Evolutionary conservation across 768 basidiomycete species (phyloP).

Genomic region (Hemileccinum impolitum): DNA sequence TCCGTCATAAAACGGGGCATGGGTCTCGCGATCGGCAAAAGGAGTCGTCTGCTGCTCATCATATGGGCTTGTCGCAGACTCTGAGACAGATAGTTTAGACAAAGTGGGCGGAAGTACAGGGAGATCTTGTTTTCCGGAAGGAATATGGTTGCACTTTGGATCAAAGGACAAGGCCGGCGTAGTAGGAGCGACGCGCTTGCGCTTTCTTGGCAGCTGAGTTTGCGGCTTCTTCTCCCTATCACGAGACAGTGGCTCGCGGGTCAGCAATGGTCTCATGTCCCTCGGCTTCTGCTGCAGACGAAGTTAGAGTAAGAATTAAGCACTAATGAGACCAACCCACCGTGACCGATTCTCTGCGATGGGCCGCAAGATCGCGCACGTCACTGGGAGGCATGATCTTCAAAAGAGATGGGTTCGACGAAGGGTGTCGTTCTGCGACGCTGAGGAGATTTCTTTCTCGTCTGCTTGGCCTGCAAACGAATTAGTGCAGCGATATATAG

Average conservation of each 20-base stretch:
- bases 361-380: constrained; percentile 11
- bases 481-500: constrained; percentile 26
- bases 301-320: constrained; percentile 12
- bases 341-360: constrained; percentile 18
- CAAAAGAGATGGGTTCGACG: constrained; percentile 2
- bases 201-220: constrained; percentile 16
- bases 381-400: constrained; percentile 10
- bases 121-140: constrained; percentile 22
- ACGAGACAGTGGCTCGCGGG: constrained; percentile 21
- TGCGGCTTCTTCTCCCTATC: constrained; percentile 24
- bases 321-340: constrained; percentile 19
- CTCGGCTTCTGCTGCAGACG: constrained; percentile 19
- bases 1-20: constrained; percentile 5
- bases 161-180: constrained; percentile 19
- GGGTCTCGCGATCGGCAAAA: constrained; percentile 7
- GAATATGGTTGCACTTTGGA: constrained; percentile 19
- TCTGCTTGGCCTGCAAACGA: constrained; percentile 11
- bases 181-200: constrained; percentile 20
- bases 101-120: constrained; percentile 2
- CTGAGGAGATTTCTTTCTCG: constrained; percentile 11
- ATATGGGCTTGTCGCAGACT: constrained; percentile 6
- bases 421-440: constrained; percentile 1
- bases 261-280: constrained; percentile 18
- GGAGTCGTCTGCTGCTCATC: constrained; percentile 11
- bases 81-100: constrained; percentile 10